Conservation (phyloP, 108 stramenopile genomes). For the Epipyxis sp. region DNA sequence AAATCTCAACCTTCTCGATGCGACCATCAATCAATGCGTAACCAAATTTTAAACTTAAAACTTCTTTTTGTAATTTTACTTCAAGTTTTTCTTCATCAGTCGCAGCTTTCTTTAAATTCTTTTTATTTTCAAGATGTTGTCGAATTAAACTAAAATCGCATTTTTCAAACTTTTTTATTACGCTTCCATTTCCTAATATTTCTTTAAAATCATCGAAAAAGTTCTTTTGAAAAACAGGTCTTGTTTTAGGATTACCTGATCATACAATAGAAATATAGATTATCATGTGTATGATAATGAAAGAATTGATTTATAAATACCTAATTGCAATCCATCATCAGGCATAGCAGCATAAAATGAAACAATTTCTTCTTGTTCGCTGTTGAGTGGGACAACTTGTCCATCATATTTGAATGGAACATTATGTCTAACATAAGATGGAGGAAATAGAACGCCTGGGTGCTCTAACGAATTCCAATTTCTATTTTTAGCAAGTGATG, state of each 20-base stretch:
- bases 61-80: slow-evolving; percentile 78
- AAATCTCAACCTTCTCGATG: slow-evolving; percentile 81
- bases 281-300: too few relatives aligned
- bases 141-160: slow-evolving; percentile 90
- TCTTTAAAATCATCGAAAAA: slow-evolving; percentile 85
- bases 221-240: slow-evolving; percentile 87
- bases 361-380: slow-evolving; percentile 90
- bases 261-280: too few relatives aligned
- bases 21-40: slow-evolving; percentile 93
- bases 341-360: slow-evolving; percentile 92
- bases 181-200: slow-evolving; percentile 68
- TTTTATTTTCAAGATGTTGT: slow-evolving; percentile 69
- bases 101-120: slow-evolving; percentile 81
- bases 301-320: too few relatives aligned
- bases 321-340: slow-evolving; percentile 49
- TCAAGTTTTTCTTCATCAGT: slow-evolving; percentile 85
- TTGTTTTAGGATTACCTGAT: slow-evolving; percentile 84
- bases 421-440: slow-evolving; percentile 85
- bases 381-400: slow-evolving; percentile 72
- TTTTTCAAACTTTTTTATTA: slow-evolving; percentile 79
- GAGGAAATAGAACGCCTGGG: slow-evolving; percentile 89
- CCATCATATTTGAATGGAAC: slow-evolving; percentile 90
- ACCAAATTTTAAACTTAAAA: slow-evolving; percentile 60
- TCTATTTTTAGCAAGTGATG: slow-evolving; percentile 72
- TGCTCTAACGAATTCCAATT: slow-evolving; percentile 95